Evolutionary conservation across 306 rosid genomes (phyloP).

Genomic region (Lagenaria siceraria): DNA sequence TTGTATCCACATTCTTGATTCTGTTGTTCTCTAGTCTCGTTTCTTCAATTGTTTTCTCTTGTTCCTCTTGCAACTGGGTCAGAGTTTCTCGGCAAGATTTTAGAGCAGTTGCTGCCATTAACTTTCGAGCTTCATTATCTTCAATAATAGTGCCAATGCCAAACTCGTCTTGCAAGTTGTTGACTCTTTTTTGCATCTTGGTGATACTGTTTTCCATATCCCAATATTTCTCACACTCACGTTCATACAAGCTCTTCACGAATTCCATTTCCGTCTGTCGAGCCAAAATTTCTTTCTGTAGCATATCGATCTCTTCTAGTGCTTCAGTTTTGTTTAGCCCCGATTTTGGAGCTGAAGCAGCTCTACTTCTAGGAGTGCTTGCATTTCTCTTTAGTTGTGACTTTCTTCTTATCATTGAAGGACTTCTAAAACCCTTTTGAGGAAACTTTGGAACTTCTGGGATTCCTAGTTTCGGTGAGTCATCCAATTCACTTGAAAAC

Average conservation of each 20-base stretch:
- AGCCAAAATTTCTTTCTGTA: conserved; percentile 65
- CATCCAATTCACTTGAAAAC: not conserved
- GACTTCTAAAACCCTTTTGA: conserved; percentile 29
- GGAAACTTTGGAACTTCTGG: conserved; percentile 54
- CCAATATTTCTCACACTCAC: conserved; percentile 56
- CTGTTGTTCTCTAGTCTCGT: conserved; percentile 32
- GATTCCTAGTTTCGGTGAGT: conserved; percentile 20
- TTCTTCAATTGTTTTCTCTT: conserved; percentile 39
- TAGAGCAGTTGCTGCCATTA: conserved; percentile 76
- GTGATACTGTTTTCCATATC: conserved; percentile 52
- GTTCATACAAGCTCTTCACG: conserved; percentile 60
- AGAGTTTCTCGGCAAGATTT: conserved; percentile 64
- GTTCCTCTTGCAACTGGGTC: conserved; percentile 38
- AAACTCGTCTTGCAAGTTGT: conserved; percentile 62
- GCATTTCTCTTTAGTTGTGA: conserved; percentile 16
- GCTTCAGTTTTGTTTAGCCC: conserved; percentile 62
- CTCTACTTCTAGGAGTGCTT: conserved; percentile 17
- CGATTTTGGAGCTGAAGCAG: conserved; percentile 18
- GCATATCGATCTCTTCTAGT: conserved; percentile 41
- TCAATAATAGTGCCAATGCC: conserved; percentile 33
- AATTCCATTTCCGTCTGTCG: conserved; percentile 88
- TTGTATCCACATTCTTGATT: conserved; percentile 32
- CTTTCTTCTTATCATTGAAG: conserved; percentile 41
- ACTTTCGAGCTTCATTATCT: conserved; percentile 61
- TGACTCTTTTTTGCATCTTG: conserved; percentile 49